Percentiles rank a stretch among this genome's conserved stretches.
These are phyloP conservation scores for Blastocystis sp. DNA, from an alignment of 352 stramenopile species.

Conservation along the genomic window DNA sequence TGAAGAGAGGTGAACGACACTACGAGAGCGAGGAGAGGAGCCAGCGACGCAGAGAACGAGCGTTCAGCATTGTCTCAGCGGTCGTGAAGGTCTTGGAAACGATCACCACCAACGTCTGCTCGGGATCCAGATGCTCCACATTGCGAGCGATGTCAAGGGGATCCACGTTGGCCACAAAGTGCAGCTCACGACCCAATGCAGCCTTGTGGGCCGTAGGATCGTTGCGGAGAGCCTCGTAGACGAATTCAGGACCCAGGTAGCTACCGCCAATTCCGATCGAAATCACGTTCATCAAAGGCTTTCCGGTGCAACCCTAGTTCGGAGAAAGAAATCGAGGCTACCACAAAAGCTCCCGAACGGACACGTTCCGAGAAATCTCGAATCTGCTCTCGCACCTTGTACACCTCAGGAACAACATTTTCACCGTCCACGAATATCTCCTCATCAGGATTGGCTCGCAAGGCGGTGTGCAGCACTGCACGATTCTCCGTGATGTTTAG, in stretches of 20 bases:
- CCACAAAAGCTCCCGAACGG: conserved; percentile 73
- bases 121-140: conserved; percentile 81
- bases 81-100: conserved; percentile 97
- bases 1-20: conserved; percentile 65
- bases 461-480: conserved; percentile 88
- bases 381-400: conserved; percentile 87
- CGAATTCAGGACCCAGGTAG: conserved; percentile 91
- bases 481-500: conserved; percentile 92
- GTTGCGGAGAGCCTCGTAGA: conserved; percentile 83
- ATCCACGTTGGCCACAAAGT: conserved; percentile 96
- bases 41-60: conserved; percentile 87
- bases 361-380: conserved; percentile 82
- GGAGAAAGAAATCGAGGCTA: neutral
- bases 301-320: conserved; percentile 80
- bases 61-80: conserved; percentile 97
- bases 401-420: conserved; percentile 88
- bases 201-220: conserved; percentile 77
- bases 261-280: conserved; percentile 90
- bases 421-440: conserved; percentile 82
- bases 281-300: conserved; percentile 85
- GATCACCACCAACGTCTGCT: conserved; percentile 89
- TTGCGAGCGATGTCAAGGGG: conserved; percentile 86
- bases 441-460: conserved; percentile 77
- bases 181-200: conserved; percentile 76
- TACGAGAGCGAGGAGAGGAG: conserved; percentile 72